These are phyloP conservation scores for Buddleja alternifolia DNA, from an alignment of 257 asterid species.

Conservation along the genomic window DNA sequence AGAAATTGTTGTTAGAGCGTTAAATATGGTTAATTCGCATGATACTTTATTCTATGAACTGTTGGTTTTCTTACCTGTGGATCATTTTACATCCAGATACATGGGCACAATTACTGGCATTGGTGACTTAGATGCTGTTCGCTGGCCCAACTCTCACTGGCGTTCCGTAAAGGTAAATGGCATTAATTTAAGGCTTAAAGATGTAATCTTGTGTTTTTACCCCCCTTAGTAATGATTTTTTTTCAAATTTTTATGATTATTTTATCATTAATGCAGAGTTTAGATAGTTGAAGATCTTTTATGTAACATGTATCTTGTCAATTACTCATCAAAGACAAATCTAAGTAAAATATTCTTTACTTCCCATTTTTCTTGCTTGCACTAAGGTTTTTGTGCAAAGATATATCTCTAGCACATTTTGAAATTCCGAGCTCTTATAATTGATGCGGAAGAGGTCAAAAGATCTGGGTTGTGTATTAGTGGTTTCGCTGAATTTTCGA, in stretches of 20 bases:
- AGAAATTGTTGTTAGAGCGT: background rate
- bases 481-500: background rate
- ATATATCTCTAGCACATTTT: too few relatives aligned
- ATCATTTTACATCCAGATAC: slow-evolving; percentile 55
- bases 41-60: background rate
- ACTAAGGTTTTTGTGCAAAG: too few relatives aligned
- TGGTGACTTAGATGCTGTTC: slow-evolving; percentile 90
- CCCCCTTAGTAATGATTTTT: slow-evolving; percentile 5
- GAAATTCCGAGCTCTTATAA: too few relatives aligned
- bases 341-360: too few relatives aligned
- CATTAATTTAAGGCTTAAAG: slow-evolving; percentile 2
- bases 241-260: background rate
- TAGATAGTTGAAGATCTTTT: too few relatives aligned
- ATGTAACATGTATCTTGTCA: too few relatives aligned
- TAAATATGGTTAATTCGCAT: background rate
- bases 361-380: too few relatives aligned
- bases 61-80: slow-evolving; percentile 28
- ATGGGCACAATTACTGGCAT: slow-evolving; percentile 98
- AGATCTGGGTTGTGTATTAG: background rate
- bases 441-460: too few relatives aligned
- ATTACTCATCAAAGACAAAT: too few relatives aligned
- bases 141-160: slow-evolving; percentile 98
- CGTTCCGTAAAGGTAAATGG: slow-evolving; percentile 84
- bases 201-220: background rate
- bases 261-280: too few relatives aligned